A percentile compares a stretch with the other conserved stretches of the same genome.
phyloP scores from a whole-genome alignment of 2,329 filamentous ascomycete species.

The Madurella mycetomatis region DNA sequence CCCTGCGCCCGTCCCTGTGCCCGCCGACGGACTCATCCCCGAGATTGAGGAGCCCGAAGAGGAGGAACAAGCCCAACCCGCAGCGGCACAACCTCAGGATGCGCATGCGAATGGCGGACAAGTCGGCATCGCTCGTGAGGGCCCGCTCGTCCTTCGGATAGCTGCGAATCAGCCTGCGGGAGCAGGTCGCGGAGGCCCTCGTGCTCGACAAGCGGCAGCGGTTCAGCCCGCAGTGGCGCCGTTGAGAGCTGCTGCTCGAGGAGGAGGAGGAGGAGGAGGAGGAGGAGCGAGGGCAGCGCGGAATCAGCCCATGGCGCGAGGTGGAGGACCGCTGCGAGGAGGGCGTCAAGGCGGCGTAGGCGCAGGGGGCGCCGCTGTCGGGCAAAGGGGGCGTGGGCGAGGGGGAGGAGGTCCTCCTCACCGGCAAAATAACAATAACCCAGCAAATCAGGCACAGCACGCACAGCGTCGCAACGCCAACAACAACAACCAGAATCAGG shows the following conservation, averaged over 20 bases:
- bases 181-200: conserved; percentile 26
- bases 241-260: conserved; percentile 5
- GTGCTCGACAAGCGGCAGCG: conserved; percentile 28
- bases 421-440: conserved; percentile 24
- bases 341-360: conserved; percentile 2
- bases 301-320: conserved; percentile 10
- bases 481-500: conserved; percentile 9
- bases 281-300: conserved; percentile 6
- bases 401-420: conserved; percentile 10
- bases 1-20: background rate
- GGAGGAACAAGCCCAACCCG: conserved; percentile 23
- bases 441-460: conserved; percentile 19
- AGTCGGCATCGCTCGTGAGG: conserved; percentile 50
- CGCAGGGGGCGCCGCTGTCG: background rate
- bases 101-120: conserved; percentile 29
- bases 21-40: conserved; percentile 21
- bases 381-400: conserved; percentile 10
- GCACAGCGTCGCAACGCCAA: conserved; percentile 18
- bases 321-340: conserved; percentile 18
- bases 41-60: conserved; percentile 34
- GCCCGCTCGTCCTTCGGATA: conserved; percentile 53
- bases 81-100: conserved; percentile 22
- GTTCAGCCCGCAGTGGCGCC: conserved; percentile 8
- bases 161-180: conserved; percentile 33
- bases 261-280: background rate